Conservation (phyloP, 495 filamentous ascomycete species). For the Neurospora sp. region DNA sequence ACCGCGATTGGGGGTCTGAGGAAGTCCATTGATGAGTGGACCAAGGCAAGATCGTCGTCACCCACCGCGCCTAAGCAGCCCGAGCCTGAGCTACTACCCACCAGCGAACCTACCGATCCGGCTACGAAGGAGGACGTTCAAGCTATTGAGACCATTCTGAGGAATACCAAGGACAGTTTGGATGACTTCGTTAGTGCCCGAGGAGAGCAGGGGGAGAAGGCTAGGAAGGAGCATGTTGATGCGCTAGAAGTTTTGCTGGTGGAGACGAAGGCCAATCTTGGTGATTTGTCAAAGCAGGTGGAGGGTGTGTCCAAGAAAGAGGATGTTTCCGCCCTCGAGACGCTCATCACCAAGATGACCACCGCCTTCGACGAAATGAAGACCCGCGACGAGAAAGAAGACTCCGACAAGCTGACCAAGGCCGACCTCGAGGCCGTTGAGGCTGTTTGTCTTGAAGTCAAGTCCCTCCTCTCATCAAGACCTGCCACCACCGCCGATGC, state of each 20-base stretch:
- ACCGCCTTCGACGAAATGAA: conserved; percentile 68
- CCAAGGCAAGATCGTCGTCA: not conserved
- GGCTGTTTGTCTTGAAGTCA: conserved; percentile 69
- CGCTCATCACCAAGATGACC: conserved; percentile 65
- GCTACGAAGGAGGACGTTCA: conserved; percentile 68
- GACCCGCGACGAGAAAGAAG: conserved; percentile 50
- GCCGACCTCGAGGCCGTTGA: conserved; percentile 70
- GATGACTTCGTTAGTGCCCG: conserved; percentile 50
- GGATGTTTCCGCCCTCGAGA: conserved; percentile 65
- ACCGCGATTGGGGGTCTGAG: not conserved
- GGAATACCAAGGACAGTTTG: conserved; percentile 71
- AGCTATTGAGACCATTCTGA: conserved; percentile 78
- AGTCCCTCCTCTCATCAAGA: conserved; percentile 45
- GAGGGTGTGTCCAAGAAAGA: conserved; percentile 61
- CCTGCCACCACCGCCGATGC: not conserved
- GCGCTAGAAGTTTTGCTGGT: conserved; percentile 57
- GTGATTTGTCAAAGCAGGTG: conserved; percentile 44
- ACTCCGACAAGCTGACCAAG: conserved; percentile 59
- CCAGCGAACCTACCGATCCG: conserved; percentile 15
- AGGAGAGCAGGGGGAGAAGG: conserved; percentile 42
- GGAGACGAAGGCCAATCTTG: conserved; percentile 61
- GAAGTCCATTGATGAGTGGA: not conserved
- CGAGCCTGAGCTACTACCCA: conserved; percentile 12
- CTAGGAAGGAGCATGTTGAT: conserved; percentile 63
- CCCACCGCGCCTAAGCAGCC: conserved; percentile 3